Evolutionary conservation across 495 filamentous ascomycete genomes (phyloP).

Genomic region (Trichoderma asperelloides): DNA sequence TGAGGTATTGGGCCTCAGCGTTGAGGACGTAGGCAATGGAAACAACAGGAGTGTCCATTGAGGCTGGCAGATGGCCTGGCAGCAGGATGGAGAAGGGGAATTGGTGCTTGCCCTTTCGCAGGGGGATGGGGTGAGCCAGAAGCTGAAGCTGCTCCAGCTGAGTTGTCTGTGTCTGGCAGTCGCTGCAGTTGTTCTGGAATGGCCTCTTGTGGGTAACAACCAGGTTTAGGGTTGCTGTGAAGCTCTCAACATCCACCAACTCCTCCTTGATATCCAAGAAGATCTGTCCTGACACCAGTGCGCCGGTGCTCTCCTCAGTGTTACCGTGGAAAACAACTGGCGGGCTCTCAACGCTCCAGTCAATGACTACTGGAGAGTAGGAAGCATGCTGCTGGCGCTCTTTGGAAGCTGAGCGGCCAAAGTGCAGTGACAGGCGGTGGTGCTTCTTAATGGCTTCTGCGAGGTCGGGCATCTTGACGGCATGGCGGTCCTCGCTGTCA

Average conservation of each 20-base stretch:
- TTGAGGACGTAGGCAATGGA: slow-evolving; percentile 70
- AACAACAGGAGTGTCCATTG: slow-evolving; percentile 62
- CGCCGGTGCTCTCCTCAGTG: slow-evolving; percentile 68
- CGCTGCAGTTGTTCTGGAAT: slow-evolving; percentile 63
- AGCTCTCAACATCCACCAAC: slow-evolving; percentile 53
- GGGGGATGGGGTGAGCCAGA: slow-evolving; percentile 53
- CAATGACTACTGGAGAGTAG: slow-evolving; percentile 28
- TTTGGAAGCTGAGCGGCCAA: slow-evolving; percentile 32
- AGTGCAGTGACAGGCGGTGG: slow-evolving; percentile 40
- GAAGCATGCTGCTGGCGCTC: slow-evolving; percentile 35
- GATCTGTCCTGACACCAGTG: slow-evolving; percentile 79
- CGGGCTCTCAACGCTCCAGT: slow-evolving; percentile 79
- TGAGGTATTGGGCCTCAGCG: slow-evolving; percentile 51
- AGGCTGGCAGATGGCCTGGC: slow-evolving; percentile 77
- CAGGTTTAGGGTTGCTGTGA: slow-evolving; percentile 59
- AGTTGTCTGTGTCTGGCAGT: slow-evolving; percentile 60
- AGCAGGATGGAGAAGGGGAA: slow-evolving; percentile 92
- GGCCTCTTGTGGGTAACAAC: slow-evolving; percentile 69
- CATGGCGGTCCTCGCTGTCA: slow-evolving; percentile 25
- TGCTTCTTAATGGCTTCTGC: slow-evolving; percentile 21
- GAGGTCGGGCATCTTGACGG: slow-evolving; percentile 22
- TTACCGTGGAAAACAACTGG: slow-evolving; percentile 77
- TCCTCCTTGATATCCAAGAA: slow-evolving; percentile 59
- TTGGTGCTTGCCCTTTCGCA: slow-evolving; percentile 56
- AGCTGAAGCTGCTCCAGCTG: slow-evolving; percentile 74